Evolutionary conservation across 75 land plant species (phyloP).

Genomic region (Pinus tabuliformis): DNA sequence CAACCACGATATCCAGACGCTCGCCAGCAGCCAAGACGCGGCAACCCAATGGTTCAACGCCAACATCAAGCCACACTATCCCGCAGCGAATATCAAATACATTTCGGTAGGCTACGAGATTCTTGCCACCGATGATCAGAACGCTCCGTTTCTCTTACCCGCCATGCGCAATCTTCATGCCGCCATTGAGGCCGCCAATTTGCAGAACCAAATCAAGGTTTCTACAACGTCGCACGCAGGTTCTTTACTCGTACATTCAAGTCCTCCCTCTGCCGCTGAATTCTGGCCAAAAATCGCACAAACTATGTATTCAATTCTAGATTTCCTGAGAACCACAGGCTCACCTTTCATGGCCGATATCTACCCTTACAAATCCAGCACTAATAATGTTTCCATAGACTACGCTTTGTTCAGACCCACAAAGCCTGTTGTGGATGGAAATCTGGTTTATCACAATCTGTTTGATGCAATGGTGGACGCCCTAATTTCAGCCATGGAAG

Average conservation of each 20-base stretch:
- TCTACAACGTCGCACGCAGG: constrained; percentile 13
- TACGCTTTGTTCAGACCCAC: constrained; percentile 33
- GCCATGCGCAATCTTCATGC: constrained; percentile 33
- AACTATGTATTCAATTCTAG: not conserved
- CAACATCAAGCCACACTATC: constrained; percentile 29
- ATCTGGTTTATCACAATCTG: constrained; percentile 21
- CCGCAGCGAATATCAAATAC: constrained; percentile 17
- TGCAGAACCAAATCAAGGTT: constrained; percentile 22
- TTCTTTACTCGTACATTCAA: constrained; percentile 14
- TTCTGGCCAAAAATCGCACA: too few relatives aligned
- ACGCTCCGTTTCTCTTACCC: constrained; percentile 17
- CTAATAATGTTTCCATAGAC: constrained; percentile 17
- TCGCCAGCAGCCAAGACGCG: constrained; percentile 21
- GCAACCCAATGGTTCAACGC: constrained; percentile 49
- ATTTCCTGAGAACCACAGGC: constrained; percentile 12
- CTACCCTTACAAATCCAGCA: constrained; percentile 33
- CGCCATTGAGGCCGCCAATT: constrained; percentile 15
- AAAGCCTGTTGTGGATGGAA: constrained; percentile 17
- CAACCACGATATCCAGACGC: constrained; percentile 21
- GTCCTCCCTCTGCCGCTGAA: constrained; percentile 29
- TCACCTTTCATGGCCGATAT: constrained; percentile 27
- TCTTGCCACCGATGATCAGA: not conserved
- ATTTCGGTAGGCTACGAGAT: constrained; percentile 30
- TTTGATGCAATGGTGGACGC: constrained; percentile 55
- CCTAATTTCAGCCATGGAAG: constrained; percentile 29